Evolutionary conservation across 805 yeast genomes (phyloP), one percentile per base, ranked within the genome.

Genomic region (Tetrapisispora iriomotensis): DNA sequence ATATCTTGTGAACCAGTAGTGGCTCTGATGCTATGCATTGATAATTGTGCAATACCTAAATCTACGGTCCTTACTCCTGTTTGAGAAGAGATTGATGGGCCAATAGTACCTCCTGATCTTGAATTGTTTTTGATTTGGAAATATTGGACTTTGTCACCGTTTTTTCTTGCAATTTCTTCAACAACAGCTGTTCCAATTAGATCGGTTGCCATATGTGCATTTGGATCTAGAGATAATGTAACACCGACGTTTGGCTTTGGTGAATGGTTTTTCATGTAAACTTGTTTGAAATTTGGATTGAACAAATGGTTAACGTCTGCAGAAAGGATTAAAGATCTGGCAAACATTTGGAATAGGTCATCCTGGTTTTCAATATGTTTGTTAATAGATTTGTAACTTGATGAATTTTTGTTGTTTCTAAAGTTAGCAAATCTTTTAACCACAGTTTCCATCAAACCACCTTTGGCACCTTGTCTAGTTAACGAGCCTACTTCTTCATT

Each of bases 21-120:
- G 21, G 92, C 94, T 51, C 94, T 72, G 49, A 84, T 80, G 30
- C 86, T 78, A 62, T 84, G 95, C 95, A 84, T 84, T 2, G 90
- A 74, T 50, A 82, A 67, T 62, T 84, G 94, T 2, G 94, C 77
- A 49, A 84, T 79, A 40, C 95, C 95, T 42, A 83, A 60, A 51
- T 84, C 95, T 40, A 82, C 74, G 32, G 90, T 80, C 53, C 84
- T 68, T 3, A 83, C 82, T 40, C 86, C 86, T 1, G 84, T 77
- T 45, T 70, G 74, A 29, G 72, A 61, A 13, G 83, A 66, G 39
- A 79, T 65, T 9, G 72, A 67, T 18, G 85, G 95, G 0, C 95
- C 95, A 54, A 86, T 83, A 21, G 95, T 84, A 29, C 94, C 94
- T 24, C 95, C 95, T 1, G 87, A 79, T 56, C 92, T 74, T 13